Base-by-base conservation (phyloP, 495 filamentous ascomycete genomes). In the Penicillium goetzii region DNA sequence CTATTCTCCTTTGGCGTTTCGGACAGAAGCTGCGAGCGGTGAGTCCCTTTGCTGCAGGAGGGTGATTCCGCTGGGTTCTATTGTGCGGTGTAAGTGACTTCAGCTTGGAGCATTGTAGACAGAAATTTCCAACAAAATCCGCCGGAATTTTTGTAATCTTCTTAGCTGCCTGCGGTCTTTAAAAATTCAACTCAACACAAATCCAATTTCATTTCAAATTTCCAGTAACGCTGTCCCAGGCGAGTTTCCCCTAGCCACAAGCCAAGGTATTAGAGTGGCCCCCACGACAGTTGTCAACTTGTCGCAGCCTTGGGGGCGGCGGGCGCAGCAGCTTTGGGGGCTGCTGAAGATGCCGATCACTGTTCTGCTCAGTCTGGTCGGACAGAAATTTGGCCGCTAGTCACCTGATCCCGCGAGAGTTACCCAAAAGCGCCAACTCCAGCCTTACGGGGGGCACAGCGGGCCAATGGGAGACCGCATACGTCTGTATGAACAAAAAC, bases 1-100 rank as follows among this genome's bases (percentile, higher is more conserved):
- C 59, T 11, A 38, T 63, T 34, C 12, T 32, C 1, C 40, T 61
- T 23, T 61, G 51, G 50, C 15, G 28, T 1, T 61, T 33, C 21
- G 50, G 51, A n/a, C 28, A n/a, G 6, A 21, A 25, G n/a, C 12
- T 55, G 30, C 32, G 30, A 53, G 26, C 50, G 15, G 50, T 26
- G 5, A 53, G 50, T 53, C 50, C 25, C 7, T 33, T 30, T 53
- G 30, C 50, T n/a, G 50, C 50, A 30, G 50, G 50, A 17, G 50
- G 50, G 8, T 17, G n/a, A 53, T 53, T 50, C 15, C 6, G 17
- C 0, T n/a, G 26, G 17, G 4, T 17, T 52, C 2, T 7, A 25
- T 21, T n/a, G n/a, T 43, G 40, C 19, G 40, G 17, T 2, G n/a
- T 19, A 19, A 32, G 30, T 32, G 30, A 32, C 17, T 8, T 43